These are phyloP conservation scores for Stemphylium lycopersici DNA, from an alignment of 2,329 filamentous ascomycete genomes.

Conservation along the genomic window DNA sequence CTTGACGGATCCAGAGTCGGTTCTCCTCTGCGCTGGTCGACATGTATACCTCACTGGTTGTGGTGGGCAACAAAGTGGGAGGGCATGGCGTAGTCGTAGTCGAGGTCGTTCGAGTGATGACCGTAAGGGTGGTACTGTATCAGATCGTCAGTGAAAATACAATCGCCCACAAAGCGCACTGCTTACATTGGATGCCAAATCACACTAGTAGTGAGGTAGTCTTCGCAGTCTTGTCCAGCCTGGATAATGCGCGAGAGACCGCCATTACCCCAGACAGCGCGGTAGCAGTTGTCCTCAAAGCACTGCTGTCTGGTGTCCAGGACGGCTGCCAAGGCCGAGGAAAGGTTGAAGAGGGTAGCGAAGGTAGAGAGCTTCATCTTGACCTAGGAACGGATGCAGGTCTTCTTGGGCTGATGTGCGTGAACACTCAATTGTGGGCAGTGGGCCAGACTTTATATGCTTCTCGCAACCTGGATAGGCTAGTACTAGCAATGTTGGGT, in stretches of 20 bases:
- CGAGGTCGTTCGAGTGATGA: slow-evolving; percentile 11
- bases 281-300: slow-evolving; percentile 31
- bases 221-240: slow-evolving; percentile 27
- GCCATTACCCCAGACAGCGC: slow-evolving; percentile 29
- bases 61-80: slow-evolving; percentile 1
- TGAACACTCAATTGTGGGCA: not conserved
- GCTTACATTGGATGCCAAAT: slow-evolving; percentile 34
- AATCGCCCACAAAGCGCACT: not conserved
- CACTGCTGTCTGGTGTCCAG: slow-evolving; percentile 31
- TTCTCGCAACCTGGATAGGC: not conserved
- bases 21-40: not conserved
- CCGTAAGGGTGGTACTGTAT: slow-evolving; percentile 17
- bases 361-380: slow-evolving; percentile 34
- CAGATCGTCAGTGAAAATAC: not conserved
- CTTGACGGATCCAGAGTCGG: slow-evolving; percentile 13
- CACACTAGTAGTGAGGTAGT: slow-evolving; percentile 34
- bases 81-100: slow-evolving; percentile 18
- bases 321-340: slow-evolving; percentile 20
- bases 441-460: slow-evolving; percentile 8
- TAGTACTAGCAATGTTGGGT: not conserved
- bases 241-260: slow-evolving; percentile 20
- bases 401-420: not conserved
- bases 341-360: slow-evolving; percentile 11
- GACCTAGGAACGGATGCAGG: slow-evolving; percentile 8
- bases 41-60: not conserved